A percentile compares a stretch with the other conserved stretches of the same genome.
phyloP scores from a whole-genome alignment of 345 rosid genomes.

The Cardamine occulta region DNA sequence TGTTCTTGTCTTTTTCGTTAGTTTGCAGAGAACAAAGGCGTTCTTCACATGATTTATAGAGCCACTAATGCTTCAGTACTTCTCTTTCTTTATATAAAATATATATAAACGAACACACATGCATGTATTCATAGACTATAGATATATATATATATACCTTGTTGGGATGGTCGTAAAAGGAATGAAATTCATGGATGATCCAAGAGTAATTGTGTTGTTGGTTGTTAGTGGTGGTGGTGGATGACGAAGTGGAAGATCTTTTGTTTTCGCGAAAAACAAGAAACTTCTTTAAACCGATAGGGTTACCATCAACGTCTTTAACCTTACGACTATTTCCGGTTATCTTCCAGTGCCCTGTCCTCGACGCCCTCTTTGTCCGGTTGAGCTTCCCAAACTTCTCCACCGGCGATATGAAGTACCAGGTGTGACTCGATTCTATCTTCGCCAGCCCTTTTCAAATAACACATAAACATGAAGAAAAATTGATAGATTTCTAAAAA shows the following conservation, averaged over 20 bases:
- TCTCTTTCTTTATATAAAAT: neutral
- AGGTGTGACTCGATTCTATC: slow-evolving; percentile 34
- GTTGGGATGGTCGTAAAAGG: slow-evolving; percentile 37
- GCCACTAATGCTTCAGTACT: neutral
- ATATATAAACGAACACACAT: neutral
- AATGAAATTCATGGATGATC: slow-evolving; percentile 42
- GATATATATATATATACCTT: slow-evolving; percentile 6
- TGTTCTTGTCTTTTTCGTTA: slow-evolving; percentile 21
- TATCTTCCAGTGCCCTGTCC: slow-evolving; percentile 42
- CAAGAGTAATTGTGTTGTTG: slow-evolving; percentile 27
- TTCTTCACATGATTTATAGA: slow-evolving; percentile 25
- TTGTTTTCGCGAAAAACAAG: slow-evolving; percentile 37
- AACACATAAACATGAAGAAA: slow-evolving; percentile 12
- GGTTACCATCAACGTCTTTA: slow-evolving; percentile 31
- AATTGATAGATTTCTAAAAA: neutral
- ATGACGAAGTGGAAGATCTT: slow-evolving; percentile 6
- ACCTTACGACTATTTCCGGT: slow-evolving; percentile 33
- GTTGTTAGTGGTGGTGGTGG: neutral
- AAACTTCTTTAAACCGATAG: slow-evolving; percentile 40
- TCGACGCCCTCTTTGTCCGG: slow-evolving; percentile 34
- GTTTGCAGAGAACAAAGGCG: slow-evolving; percentile 38
- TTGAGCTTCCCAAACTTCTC: slow-evolving; percentile 37
- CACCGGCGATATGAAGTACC: slow-evolving; percentile 41
- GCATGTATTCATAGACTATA: too few species aligned
- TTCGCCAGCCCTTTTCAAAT: slow-evolving; percentile 34